A percentile compares a stretch with the other conserved stretches of the same genome.
phyloP scores from a whole-genome alignment of 2,329 filamentous ascomycete species.

The Myriosclerotinia duriaeana region DNA sequence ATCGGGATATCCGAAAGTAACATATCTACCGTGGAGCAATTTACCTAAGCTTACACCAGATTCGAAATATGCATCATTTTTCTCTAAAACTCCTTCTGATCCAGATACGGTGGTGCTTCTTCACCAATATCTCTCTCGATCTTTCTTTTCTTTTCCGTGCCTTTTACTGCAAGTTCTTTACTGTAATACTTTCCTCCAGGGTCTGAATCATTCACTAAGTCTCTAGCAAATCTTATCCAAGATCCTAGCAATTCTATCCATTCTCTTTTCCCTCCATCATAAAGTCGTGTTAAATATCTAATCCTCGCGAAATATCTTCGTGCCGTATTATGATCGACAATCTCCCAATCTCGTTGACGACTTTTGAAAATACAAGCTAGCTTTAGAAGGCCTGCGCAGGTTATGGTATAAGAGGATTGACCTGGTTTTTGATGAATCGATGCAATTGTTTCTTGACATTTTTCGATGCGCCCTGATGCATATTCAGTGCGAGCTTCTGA shows the following conservation, averaged over 20 bases:
- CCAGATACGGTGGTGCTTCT: background rate
- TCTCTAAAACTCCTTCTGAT: background rate
- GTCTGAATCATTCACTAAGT: background rate
- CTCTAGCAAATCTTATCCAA: background rate
- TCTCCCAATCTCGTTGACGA: background rate
- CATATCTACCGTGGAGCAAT: background rate
- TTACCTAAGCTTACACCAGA: background rate
- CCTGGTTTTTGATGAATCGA: background rate
- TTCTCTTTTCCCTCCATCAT: background rate
- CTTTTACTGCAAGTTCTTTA: background rate
- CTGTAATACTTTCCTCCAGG: background rate
- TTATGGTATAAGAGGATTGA: background rate
- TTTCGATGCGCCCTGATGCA: background rate
- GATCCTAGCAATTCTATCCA: constrained; percentile 4
- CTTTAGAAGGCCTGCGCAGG: background rate
- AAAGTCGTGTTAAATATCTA: background rate
- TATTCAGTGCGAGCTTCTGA: background rate
- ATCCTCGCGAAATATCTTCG: background rate
- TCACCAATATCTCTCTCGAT: background rate
- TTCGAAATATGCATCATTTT: background rate
- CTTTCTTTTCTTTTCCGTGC: background rate
- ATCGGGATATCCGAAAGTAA: background rate
- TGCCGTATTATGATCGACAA: background rate
- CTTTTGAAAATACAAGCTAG: background rate
- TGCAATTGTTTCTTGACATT: background rate